These are phyloP conservation scores for Trichoderma gracile DNA, from an alignment of 2,329 filamentous ascomycete species.

Conservation along the genomic window DNA sequence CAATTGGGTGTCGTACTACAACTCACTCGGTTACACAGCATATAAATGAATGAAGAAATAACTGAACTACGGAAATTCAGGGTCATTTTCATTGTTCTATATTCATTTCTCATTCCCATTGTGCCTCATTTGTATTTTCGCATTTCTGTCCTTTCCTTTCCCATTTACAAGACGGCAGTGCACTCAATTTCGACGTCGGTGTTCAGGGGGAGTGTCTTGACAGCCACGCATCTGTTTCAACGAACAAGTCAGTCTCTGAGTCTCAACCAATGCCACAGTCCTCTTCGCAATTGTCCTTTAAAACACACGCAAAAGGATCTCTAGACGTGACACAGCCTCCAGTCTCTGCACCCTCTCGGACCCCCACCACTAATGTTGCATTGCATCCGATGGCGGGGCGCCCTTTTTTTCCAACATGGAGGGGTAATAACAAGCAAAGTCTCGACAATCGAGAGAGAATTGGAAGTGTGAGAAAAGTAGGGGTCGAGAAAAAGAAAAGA, in stretches of 20 bases:
- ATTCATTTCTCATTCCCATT: neutral
- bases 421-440: conserved; percentile 2
- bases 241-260: neutral
- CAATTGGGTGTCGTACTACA: neutral
- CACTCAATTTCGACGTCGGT: conserved; percentile 42
- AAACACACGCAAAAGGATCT: neutral
- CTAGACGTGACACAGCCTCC: conserved; percentile 2
- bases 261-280: neutral
- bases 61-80: neutral
- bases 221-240: conserved; percentile 38
- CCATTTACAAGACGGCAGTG: conserved; percentile 35
- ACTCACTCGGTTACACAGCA: neutral
- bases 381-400: conserved; percentile 24
- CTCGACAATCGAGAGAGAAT: too few relatives aligned
- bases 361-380: conserved; percentile 9
- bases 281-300: neutral
- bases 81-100: neutral
- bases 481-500: neutral
- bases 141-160: neutral
- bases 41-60: neutral
- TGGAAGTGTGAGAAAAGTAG: neutral
- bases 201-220: conserved; percentile 39
- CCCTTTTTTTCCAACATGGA: neutral
- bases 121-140: neutral
- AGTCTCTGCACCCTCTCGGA: neutral